Evolutionary conservation across 108 stramenopile species (phyloP), one percentile per base, ranked within the genome.

Genomic region (Nitzschia sp.): DNA sequence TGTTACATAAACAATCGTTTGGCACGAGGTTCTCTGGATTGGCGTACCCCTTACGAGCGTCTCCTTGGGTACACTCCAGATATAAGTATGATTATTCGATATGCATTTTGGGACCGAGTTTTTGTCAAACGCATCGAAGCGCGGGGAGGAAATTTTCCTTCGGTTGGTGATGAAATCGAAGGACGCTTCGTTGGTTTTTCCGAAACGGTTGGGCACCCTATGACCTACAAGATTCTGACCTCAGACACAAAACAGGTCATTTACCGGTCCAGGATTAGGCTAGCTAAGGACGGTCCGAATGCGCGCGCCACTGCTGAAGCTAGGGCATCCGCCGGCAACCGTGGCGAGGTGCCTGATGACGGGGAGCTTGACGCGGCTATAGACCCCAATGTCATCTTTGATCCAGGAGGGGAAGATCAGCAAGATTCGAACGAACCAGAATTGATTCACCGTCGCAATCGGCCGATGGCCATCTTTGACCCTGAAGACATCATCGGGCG

Each of bases 221-320:
- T 80, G 64, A 75, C 74, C 0, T 75, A 53, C 32, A 51, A 62
- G 35, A 71, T 80, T 15, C 59, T 71, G 0, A 66, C 54, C 45
- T n/a, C n/a, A n/a, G n/a, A n/a, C n/a, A n/a, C n/a, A n/a, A n/a
- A n/a, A n/a, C n/a, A n/a, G n/a, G n/a, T 80, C 19, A 26, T 80
- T 8, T 57, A 53, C 32, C 64, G 79, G 9, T 71, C 79, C 21
- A 46, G 23, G 4, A 42, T 79, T 15, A 58, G 77, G 3, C 45
- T 34, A 9, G 64, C 72, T 0, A 15, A 15, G n/a, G 24, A 0
- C 19, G 19, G 25, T 34, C 64, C 46, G 18, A 54, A 62, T 32
- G 23, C 32, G 15, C 46, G 49, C 17, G 24, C 23, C 8, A 28
- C 45, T 13, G 11, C 38, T 11, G 38, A 11, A 15, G n/a, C 35